Evolutionary conservation across 768 basidiomycete species (phyloP), one percentile per base, ranked within the genome.

Genomic region (Xerocomellus intermedius): DNA sequence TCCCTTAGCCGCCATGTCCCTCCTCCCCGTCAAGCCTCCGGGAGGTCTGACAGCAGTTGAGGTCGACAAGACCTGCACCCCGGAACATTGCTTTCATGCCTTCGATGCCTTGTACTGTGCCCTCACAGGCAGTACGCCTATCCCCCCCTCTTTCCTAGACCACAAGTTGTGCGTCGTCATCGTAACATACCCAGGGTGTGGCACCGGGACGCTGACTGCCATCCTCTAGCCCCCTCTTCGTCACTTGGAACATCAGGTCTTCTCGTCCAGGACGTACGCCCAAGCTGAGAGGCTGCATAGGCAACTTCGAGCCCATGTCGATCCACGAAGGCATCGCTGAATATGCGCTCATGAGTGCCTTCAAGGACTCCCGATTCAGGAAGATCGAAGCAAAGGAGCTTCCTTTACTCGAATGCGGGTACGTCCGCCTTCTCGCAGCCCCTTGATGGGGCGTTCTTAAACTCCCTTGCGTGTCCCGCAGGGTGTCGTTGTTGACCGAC

Each of bases 261-360:
- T 78, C 78, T 54, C 83, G 82, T 53, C 74, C 82, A 19, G 84
- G 83, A 32, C 80, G 82, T 54, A 69, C 81, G 21, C 77, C 83
- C 42, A 78, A 82, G 55, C 77, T 99, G 57, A 77, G 96, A 49
- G 96, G 96, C 44, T 99, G 96, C 74, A 98, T 99, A 63, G 96
- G 96, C 65, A 94, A 83, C 72, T 99, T 99, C 65, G 84, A 87
- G 33, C 79, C 91, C 12, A 79, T 86, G 69, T 73, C 84, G 12
- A 76, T 98, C 28, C 81, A 76, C 53, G 80, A 88, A 28, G 94
- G 93, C 16, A 70, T 99, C 56, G 80, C 82, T 39, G 92, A 98
- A 61, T 98, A 97, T 67, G 96, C 96, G 26, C 80, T 94, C 54
- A 82, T 89, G 70, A 94, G 94, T 67, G 95, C 95, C 17, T 87